Evolutionary conservation across 805 yeast genomes (phyloP).

Genomic region (Debaryomyces castellii): DNA sequence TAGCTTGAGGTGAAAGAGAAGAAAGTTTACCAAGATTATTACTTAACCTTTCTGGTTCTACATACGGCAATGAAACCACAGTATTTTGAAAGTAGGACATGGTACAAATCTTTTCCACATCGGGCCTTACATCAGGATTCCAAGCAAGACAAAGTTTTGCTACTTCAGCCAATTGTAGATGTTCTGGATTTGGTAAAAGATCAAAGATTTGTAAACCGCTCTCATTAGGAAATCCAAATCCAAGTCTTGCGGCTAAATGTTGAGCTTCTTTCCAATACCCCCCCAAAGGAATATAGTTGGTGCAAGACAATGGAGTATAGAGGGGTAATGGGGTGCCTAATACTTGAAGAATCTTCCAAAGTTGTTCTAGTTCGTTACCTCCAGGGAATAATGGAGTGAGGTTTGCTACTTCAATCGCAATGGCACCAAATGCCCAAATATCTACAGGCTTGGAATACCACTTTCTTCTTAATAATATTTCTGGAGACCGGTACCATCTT

Average conservation of each 20-base stretch:
- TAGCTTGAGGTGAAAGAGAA: not conserved
- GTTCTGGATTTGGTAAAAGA: slow-evolving; percentile 46
- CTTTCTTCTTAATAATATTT: slow-evolving; percentile 63
- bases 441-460: slow-evolving; percentile 70
- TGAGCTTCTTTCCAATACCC: slow-evolving; percentile 74
- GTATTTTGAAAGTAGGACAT: slow-evolving; percentile 58
- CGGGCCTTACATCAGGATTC: slow-evolving; percentile 72
- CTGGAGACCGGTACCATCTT: slow-evolving; percentile 86
- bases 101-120: slow-evolving; percentile 46
- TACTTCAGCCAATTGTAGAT: slow-evolving; percentile 39
- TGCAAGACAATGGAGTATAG: slow-evolving; percentile 8
- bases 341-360: slow-evolving; percentile 60
- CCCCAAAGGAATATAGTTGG: slow-evolving; percentile 48
- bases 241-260: slow-evolving; percentile 50
- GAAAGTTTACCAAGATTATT: not conserved
- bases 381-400: slow-evolving; percentile 87
- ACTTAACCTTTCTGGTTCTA: slow-evolving; percentile 13
- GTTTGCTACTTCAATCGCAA: slow-evolving; percentile 70
- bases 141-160: slow-evolving; percentile 61
- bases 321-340: slow-evolving; percentile 68
- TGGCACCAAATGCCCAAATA: slow-evolving; percentile 85
- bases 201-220: slow-evolving; percentile 49
- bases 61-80: slow-evolving; percentile 13
- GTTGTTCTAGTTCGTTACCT: slow-evolving; percentile 72
- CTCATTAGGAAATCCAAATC: slow-evolving; percentile 56